Percentiles rank a stretch among this genome's conserved stretches.
These are phyloP conservation scores for Erodium chrysanthum DNA, from an alignment of 441 rosid genomes.

Conservation along the genomic window DNA sequence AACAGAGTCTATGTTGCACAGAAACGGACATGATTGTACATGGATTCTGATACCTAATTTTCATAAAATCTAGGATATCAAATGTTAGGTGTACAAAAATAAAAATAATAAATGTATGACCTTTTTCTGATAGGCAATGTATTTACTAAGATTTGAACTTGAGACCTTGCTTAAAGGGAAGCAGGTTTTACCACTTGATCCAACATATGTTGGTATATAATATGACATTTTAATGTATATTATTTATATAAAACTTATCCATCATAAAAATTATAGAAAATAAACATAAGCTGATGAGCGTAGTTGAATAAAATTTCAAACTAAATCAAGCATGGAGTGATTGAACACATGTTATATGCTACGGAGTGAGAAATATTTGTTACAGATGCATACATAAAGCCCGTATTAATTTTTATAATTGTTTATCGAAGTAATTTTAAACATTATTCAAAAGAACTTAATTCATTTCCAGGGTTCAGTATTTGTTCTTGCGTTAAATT, in stretches of 20 bases:
- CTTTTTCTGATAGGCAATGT: neutral
- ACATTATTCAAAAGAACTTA: neutral
- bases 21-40: neutral
- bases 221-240: neutral
- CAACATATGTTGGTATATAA: neutral
- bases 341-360: neutral
- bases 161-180: neutral
- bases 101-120: neutral
- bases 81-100: no score
- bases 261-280: no score
- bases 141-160: neutral
- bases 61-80: no score
- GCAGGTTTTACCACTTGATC: neutral
- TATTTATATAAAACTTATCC: no score
- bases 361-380: neutral
- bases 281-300: neutral
- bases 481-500: neutral
- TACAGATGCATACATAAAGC: neutral
- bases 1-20: conserved; percentile 5
- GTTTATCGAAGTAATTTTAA: neutral
- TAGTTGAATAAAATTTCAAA: no score
- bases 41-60: neutral
- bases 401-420: neutral
- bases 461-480: neutral
- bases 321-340: no score